A percentile compares a stretch with the other conserved stretches of the same genome.
These are phyloP conservation scores for Kluyveromyces marxianus DNA, from an alignment of 1,139 yeast genomes.

Conservation along the genomic window DNA sequence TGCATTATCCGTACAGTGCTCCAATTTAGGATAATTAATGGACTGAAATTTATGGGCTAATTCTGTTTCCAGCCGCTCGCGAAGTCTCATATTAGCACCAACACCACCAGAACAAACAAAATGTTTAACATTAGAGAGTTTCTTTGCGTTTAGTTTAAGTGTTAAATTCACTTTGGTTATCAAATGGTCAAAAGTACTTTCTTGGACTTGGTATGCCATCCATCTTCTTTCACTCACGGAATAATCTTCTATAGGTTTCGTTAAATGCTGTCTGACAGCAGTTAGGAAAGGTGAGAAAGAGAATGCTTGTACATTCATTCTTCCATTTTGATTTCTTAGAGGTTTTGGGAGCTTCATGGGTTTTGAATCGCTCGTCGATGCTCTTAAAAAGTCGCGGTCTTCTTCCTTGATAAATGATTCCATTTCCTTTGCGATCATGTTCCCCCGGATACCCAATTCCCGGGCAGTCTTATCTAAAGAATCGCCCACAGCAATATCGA, in stretches of 20 bases:
- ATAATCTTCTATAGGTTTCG: constrained; percentile 15
- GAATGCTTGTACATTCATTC: constrained; percentile 43
- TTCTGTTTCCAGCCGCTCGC: constrained; percentile 41
- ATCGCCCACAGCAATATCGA: constrained; percentile 91
- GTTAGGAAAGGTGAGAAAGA: constrained; percentile 78
- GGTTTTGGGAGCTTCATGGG: constrained; percentile 42
- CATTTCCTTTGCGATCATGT: constrained; percentile 78
- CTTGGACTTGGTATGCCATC: constrained; percentile 59
- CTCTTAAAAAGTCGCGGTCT: constrained; percentile 21
- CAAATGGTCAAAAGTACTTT: constrained; percentile 62
- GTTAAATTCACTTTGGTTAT: constrained; percentile 55
- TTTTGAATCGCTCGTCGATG: constrained; percentile 15
- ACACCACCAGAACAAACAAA: constrained; percentile 93
- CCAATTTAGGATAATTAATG: constrained; percentile 60
- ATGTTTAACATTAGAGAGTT: constrained; percentile 40
- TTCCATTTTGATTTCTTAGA: constrained; percentile 40
- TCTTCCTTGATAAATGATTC: constrained; percentile 45
- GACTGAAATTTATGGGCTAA: constrained; percentile 28
- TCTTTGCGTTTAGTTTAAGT: constrained; percentile 36
- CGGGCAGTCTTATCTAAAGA: constrained; percentile 90
- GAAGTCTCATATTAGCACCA: constrained; percentile 60
- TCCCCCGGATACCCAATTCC: constrained; percentile 69
- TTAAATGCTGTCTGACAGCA: constrained; percentile 36
- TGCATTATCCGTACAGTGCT: constrained; percentile 89
- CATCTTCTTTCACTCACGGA: constrained; percentile 27